Percentiles rank a stretch among this genome's conserved stretches.
Evolutionary conservation across 371 early-diverging fungal species (phyloP).

Genomic region (Fennellomyces sp.): DNA sequence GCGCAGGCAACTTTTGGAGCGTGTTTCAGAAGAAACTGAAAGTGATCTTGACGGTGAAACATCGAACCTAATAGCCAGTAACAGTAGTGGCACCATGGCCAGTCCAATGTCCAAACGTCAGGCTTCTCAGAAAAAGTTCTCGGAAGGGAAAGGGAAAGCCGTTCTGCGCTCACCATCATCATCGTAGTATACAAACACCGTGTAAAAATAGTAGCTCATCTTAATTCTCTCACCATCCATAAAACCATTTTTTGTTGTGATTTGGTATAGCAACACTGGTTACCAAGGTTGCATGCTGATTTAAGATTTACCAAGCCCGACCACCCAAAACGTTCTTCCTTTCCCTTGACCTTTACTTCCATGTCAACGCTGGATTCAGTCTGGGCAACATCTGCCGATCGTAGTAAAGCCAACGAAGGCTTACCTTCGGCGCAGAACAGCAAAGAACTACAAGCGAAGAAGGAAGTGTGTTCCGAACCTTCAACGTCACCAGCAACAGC

Average conservation of each 20-base stretch:
- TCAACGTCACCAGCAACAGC: neutral
- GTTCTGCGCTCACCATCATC: neutral
- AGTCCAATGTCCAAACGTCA: slow-evolving; percentile 3
- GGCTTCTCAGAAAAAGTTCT: neutral
- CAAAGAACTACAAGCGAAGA: neutral
- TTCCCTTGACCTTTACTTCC: neutral
- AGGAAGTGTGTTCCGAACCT: slow-evolving; percentile 1
- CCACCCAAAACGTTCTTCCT: neutral
- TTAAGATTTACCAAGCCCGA: too few relatives aligned
- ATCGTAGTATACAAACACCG: neutral
- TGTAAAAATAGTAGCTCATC: neutral
- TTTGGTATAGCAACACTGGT: too few relatives aligned
- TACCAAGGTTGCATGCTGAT: too few relatives aligned
- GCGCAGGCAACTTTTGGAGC: neutral
- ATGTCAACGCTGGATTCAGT: slow-evolving; percentile 4
- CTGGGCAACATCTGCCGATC: slow-evolving; percentile 8
- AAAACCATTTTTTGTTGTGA: neutral
- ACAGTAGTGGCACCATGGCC: neutral
- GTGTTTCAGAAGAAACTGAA: slow-evolving; percentile 4
- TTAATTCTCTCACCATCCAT: neutral
- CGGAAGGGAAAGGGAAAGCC: neutral
- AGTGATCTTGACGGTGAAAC: neutral
- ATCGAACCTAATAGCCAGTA: neutral
- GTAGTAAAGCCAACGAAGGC: slow-evolving; percentile 3
- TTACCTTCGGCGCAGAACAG: neutral